Evolutionary conservation across 345 rosid species (phyloP), one percentile per base, ranked within the genome.

Genomic region (Kandelia obovata): DNA sequence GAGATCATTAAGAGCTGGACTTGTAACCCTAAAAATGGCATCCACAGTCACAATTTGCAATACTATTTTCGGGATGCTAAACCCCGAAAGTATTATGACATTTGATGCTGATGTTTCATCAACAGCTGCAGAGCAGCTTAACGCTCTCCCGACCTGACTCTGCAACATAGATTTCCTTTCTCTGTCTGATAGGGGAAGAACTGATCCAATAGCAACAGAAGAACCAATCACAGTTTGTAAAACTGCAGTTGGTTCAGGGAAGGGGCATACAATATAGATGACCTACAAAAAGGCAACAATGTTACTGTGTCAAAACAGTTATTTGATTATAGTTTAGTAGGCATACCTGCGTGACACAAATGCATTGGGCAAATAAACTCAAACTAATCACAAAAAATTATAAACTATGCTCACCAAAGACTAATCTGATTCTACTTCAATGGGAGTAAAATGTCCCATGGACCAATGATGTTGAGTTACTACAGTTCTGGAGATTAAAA

Each of bases 221-320:
- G 98, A 89, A 84, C 92, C 97, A 57, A 96, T 67, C 5, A 96
- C 79, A 0, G 99, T 95, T 75, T 85, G 87, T 51, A 96, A 78
- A 85, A 96, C 88, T 69, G 99, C 98, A 21, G 77, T 78, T 75
- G 98, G 98, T 62, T 96, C 98, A 13, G 99, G 98, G 77, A 96
- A 96, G 62, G 99, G 99, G 79, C 99, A 96, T 60, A 96, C 98
- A 77, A 96, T 92, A 78, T 96, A 96, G 83, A 90, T 83, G 31
- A 92, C 99, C 99, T 96, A 60, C 53, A 62, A 67, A 57, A 65
- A 58, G 64, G 16, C 30, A 34, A 51, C 27, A 39, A 23, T 2
- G 25, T 23, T 27, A 25, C 30, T 30, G 3, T 60, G 26, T 56
- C 30, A 20, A 62, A 61, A 53, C 27, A 55, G 60, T 62, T 32